Percentiles rank a stretch among this genome's conserved stretches.
Evolutionary conservation across 163 green algal genomes (phyloP).

Genomic region (Scenedesmus sp.): DNA sequence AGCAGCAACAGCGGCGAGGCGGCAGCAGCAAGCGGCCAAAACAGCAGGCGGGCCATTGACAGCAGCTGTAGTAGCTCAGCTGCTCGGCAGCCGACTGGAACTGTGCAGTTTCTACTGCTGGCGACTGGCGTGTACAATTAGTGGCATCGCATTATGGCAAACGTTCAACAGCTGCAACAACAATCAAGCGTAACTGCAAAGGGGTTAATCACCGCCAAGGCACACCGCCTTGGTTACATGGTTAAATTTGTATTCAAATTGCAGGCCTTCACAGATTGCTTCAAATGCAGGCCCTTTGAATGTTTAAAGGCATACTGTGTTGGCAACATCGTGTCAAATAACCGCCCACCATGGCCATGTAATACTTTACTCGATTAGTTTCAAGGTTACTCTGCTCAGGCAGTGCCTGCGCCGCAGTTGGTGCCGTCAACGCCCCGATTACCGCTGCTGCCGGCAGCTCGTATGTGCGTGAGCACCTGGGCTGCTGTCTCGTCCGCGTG

Average conservation of each 20-base stretch:
- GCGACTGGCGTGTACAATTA: not conserved
- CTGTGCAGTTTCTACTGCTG: not conserved
- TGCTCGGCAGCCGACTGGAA: not conserved
- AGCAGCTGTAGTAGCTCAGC: not conserved
- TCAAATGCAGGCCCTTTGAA: too few species aligned
- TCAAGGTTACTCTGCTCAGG: not conserved
- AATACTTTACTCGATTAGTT: too few species aligned
- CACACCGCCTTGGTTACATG: too few species aligned
- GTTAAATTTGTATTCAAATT: too few species aligned
- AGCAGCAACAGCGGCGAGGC: constrained; percentile 16
- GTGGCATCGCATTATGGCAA: not conserved
- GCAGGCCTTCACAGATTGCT: too few species aligned
- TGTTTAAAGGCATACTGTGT: too few species aligned
- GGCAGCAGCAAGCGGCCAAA: not conserved
- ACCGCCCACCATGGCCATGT: too few species aligned
- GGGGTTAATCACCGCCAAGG: too few species aligned
- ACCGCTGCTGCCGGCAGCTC: not conserved
- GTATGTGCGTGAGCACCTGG: not conserved
- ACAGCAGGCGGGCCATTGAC: not conserved
- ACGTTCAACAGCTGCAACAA: too few species aligned
- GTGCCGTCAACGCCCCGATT: not conserved
- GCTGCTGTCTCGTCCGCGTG: not conserved
- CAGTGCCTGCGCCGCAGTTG: not conserved
- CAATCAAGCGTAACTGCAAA: too few species aligned
- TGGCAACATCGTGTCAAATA: too few species aligned